Evolutionary conservation across 192 early-diverging fungal species (phyloP).

Genomic region (Podila epigama): DNA sequence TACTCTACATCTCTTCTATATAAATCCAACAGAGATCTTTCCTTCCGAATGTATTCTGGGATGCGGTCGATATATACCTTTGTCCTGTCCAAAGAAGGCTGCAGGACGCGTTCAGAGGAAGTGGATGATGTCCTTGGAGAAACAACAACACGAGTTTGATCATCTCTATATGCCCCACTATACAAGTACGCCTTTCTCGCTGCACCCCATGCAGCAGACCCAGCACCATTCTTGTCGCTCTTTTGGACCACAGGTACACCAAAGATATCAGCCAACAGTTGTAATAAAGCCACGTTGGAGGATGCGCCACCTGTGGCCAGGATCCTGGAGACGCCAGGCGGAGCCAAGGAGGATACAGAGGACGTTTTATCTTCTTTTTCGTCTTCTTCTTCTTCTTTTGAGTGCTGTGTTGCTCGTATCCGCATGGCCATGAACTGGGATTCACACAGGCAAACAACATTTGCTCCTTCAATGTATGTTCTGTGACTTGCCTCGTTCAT

Average conservation of each 20-base stretch:
- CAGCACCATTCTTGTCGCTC: conserved; percentile 43
- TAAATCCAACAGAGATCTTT: conserved; percentile 3
- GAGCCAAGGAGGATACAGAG: conserved; percentile 1
- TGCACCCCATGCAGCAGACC: conserved; percentile 69
- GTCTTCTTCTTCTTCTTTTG: no score
- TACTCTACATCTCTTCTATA: no score
- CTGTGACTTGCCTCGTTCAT: no score
- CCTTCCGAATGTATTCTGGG: conserved; percentile 19
- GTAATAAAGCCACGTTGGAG: conserved; percentile 60
- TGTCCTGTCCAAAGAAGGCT: conserved; percentile 18
- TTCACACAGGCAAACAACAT: conserved; percentile 76
- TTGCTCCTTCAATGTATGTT: no score
- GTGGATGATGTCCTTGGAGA: not conserved
- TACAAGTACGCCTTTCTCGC: conserved; percentile 61
- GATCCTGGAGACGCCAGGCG: conserved; percentile 53
- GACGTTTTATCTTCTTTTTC: no score
- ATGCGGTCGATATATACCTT: conserved; percentile 16
- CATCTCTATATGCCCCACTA: not conserved
- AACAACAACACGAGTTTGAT: not conserved
- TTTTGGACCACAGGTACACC: conserved; percentile 65
- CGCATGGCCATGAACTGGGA: conserved; percentile 79
- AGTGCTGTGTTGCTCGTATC: conserved; percentile 42
- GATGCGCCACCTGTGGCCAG: conserved; percentile 82
- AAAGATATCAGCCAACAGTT: conserved; percentile 76
- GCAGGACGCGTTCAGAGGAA: not conserved